phyloP scores from a whole-genome alignment of 164 flowering plant genomes.

The Stephania japonica region DNA sequence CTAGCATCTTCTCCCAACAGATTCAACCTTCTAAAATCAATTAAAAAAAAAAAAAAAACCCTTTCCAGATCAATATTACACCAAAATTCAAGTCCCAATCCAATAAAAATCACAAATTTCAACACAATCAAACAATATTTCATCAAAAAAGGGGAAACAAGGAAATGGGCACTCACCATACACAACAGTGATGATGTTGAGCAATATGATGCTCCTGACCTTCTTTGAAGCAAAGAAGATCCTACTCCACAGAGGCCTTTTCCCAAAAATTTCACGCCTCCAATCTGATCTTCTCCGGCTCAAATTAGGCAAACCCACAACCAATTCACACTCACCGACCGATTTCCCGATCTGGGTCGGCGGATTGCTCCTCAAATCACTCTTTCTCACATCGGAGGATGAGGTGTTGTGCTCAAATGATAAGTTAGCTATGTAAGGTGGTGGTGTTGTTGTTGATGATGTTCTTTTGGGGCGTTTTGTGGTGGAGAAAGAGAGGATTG shows the following conservation, averaged over 20 bases:
- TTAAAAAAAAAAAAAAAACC: too few relatives aligned
- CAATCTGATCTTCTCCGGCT: background rate
- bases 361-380: background rate
- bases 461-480: background rate
- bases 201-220: slow-evolving; percentile 69
- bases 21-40: too few relatives aligned
- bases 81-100: background rate
- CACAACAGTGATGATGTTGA: slow-evolving; percentile 56
- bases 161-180: slow-evolving; percentile 65
- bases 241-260: slow-evolving; percentile 52
- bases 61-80: too few relatives aligned
- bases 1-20: background rate
- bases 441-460: slow-evolving; percentile 12
- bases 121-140: background rate
- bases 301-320: background rate
- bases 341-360: slow-evolving; percentile 6
- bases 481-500: slow-evolving; percentile 15
- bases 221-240: slow-evolving; percentile 59
- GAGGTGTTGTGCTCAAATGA: slow-evolving; percentile 17
- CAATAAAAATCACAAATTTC: background rate
- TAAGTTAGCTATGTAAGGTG: slow-evolving; percentile 15
- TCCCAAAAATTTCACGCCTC: slow-evolving; percentile 29
- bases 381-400: slow-evolving; percentile 1
- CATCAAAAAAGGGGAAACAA: background rate
- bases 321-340: background rate